Evolutionary conservation across 345 rosid species (phyloP), one percentile per base, ranked within the genome.

Genomic region (Gynandropsis gynandra): DNA sequence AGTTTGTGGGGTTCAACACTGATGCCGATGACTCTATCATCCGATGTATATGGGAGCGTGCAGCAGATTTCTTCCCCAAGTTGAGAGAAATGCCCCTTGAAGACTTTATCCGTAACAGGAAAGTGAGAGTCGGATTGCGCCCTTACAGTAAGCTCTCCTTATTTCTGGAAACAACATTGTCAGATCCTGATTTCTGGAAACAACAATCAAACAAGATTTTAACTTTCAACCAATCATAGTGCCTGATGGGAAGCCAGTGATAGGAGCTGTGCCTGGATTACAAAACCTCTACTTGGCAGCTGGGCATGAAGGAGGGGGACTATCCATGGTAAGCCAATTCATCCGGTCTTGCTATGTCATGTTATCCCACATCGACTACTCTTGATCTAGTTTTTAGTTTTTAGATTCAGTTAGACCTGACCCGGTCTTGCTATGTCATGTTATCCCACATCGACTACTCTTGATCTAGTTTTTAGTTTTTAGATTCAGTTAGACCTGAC

Each of bases 251-350:
- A 90, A 79, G 71, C 98, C 96, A 5, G 58, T 80, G 52, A 83
- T 90, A 55, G 89, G 96, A 13, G 59, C 61, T 8, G 80, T 90
- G 41, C 89, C 96, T 4, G 64, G 80, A 66, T 67, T 87, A 58
- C 61, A 81, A 42, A 82, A 87, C 56, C 56, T 82, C 31, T 76
- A 72, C 64, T 71, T 90, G 52, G 89, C 96, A 54, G 76, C 98
- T 46, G 98, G 98, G 10, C 98, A 90, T 67, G 96, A 90, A 77
- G 98, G 96, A 50, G 79, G 78, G 40, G 98, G 96, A 47, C 92
- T 90, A 59, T 71, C 89, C 48, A 56, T 82, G 96, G 98, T 90
- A 83, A 66, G 63, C 6, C 20, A n/a, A n/a, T n/a, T n/a, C n/a
- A n/a, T n/a, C n/a, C n/a, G n/a, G n/a, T n/a, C n/a, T n/a, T n/a